phyloP scores from a whole-genome alignment of 495 filamentous ascomycete genomes.

The Evernia prunastri region DNA sequence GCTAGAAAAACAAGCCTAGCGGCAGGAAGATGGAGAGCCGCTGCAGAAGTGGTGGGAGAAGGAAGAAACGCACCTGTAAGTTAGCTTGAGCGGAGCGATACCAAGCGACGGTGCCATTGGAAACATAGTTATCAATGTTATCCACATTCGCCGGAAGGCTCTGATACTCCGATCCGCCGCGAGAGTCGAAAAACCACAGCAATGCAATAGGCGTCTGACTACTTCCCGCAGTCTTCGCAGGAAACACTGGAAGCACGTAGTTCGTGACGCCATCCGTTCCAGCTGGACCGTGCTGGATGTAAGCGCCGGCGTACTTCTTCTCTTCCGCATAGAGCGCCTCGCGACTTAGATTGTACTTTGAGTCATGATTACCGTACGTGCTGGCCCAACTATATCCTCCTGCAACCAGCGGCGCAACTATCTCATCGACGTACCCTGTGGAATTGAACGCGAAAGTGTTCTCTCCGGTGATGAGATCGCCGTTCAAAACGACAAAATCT shows the following conservation, averaged over 20 bases:
- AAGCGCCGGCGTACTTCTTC: constrained; percentile 43
- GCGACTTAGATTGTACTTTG: constrained; percentile 52
- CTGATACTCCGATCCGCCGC: constrained; percentile 54
- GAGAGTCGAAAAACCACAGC: constrained; percentile 72
- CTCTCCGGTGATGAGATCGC: constrained; percentile 68
- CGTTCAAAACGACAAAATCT: constrained; percentile 63
- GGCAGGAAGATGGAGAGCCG: not conserved
- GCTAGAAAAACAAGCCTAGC: not conserved
- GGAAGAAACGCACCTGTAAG: constrained; percentile 28
- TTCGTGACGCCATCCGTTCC: constrained; percentile 57
- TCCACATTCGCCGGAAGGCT: constrained; percentile 30
- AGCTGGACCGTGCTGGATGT: constrained; percentile 46
- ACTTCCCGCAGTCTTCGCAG: constrained; percentile 27
- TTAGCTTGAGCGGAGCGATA: constrained; percentile 44
- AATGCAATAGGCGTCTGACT: constrained; percentile 41
- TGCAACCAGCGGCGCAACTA: constrained; percentile 52
- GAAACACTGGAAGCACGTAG: constrained; percentile 56
- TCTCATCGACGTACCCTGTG: constrained; percentile 52
- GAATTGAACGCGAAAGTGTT: constrained; percentile 53
- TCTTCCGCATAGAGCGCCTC: constrained; percentile 50
- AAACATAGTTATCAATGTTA: constrained; percentile 32
- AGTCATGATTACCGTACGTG: constrained; percentile 73
- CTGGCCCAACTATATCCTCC: constrained; percentile 54
- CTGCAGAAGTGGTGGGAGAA: not conserved
- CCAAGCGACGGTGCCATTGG: constrained; percentile 50